A percentile compares a stretch with the other conserved stretches of the same genome.
Evolutionary conservation across 768 basidiomycete genomes (phyloP).

Genomic region (Russula sp.): DNA sequence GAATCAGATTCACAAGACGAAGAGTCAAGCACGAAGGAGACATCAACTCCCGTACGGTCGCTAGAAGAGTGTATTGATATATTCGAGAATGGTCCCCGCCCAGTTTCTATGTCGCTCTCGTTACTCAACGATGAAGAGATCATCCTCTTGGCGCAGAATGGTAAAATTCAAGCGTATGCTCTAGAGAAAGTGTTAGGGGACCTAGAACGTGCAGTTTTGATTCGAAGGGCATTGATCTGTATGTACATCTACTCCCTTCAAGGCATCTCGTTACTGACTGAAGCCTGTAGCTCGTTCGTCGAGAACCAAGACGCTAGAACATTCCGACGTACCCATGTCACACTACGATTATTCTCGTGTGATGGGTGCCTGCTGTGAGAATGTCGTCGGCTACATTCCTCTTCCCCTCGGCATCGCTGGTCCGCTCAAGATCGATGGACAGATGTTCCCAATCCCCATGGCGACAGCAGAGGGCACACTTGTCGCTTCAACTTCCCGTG

Average conservation of each 20-base stretch:
- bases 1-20: slow-evolving; percentile 26
- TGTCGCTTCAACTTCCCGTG: slow-evolving; percentile 94
- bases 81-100: slow-evolving; percentile 67
- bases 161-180: slow-evolving; percentile 93
- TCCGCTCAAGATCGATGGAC: slow-evolving; percentile 86
- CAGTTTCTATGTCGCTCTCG: slow-evolving; percentile 48
- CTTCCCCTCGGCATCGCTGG: slow-evolving; percentile 95
- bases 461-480: slow-evolving; percentile 99
- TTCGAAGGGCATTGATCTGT: slow-evolving; percentile 90
- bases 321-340: slow-evolving; percentile 72
- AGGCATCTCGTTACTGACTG: slow-evolving; percentile 6
- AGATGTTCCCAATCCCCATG: slow-evolving; percentile 89
- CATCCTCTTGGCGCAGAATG: slow-evolving; percentile 78
- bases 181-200: slow-evolving; percentile 93
- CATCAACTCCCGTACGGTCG: slow-evolving; percentile 37
- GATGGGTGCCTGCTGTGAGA: slow-evolving; percentile 96
- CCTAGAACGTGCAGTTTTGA: slow-evolving; percentile 76
- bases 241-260: slow-evolving; percentile 33
- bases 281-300: slow-evolving; percentile 68
- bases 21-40: slow-evolving; percentile 17
- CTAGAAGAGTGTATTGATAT: slow-evolving; percentile 76
- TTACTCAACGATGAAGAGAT: slow-evolving; percentile 89
- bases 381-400: slow-evolving; percentile 96
- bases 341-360: slow-evolving; percentile 93
- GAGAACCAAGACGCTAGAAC: slow-evolving; percentile 74